A percentile compares a stretch with the other conserved stretches of the same genome.
phyloP scores from a whole-genome alignment of 306 rosid species.

The Dalbergia cochinchinensis region DNA sequence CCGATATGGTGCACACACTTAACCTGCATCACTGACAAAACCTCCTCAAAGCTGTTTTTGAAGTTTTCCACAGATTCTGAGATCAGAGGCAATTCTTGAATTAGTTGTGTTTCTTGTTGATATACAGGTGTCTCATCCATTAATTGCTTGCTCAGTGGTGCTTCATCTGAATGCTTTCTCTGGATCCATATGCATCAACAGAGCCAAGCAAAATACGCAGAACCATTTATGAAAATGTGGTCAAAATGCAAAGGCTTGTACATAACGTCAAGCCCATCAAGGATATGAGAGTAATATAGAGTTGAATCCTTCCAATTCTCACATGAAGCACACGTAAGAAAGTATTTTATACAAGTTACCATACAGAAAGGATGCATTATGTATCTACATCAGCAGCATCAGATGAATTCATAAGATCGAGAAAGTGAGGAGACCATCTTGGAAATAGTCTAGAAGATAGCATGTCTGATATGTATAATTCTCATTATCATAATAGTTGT shows the following conservation, averaged over 20 bases:
- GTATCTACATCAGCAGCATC: slow-evolving; percentile 21
- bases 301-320: slow-evolving; percentile 17
- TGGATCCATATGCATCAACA: slow-evolving; percentile 48
- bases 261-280: slow-evolving; percentile 21
- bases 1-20: slow-evolving; percentile 34
- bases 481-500: slow-evolving; percentile 19
- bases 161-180: slow-evolving; percentile 73
- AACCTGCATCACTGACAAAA: slow-evolving; percentile 74
- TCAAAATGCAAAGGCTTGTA: slow-evolving; percentile 17
- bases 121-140: slow-evolving; percentile 55
- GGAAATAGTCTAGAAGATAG: slow-evolving; percentile 18
- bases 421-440: slow-evolving; percentile 24
- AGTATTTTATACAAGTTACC: slow-evolving; percentile 1
- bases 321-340: slow-evolving; percentile 19
- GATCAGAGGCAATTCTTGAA: slow-evolving; percentile 62
- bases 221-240: slow-evolving; percentile 1
- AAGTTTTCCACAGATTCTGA: slow-evolving; percentile 63
- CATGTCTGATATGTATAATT: background rate
- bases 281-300: slow-evolving; percentile 20
- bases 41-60: slow-evolving; percentile 71
- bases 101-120: slow-evolving; percentile 62
- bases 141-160: slow-evolving; percentile 53
- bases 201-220: slow-evolving; percentile 27
- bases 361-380: slow-evolving; percentile 17
- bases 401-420: slow-evolving; percentile 6